Evolutionary conservation across 805 yeast genomes (phyloP).

Genomic region (Wickerhamiella hasegawae): DNA sequence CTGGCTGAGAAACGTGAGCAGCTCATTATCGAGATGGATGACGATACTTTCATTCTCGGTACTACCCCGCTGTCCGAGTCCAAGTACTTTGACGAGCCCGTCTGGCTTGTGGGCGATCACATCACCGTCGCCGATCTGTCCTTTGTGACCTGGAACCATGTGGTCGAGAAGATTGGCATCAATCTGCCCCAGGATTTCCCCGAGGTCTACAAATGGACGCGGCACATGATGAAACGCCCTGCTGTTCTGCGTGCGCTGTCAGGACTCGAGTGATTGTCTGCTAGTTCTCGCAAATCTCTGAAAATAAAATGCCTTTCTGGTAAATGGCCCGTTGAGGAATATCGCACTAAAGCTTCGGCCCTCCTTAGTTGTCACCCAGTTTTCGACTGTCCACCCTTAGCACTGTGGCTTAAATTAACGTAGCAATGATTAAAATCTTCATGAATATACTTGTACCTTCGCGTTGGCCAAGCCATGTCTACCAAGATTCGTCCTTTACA

Average conservation of each 20-base stretch:
- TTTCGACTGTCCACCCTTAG: too few relatives aligned
- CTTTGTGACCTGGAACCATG: slow-evolving; percentile 95
- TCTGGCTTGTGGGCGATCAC: slow-evolving; percentile 84
- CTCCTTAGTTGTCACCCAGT: too few relatives aligned
- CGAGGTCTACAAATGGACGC: slow-evolving; percentile 92
- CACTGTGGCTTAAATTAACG: too few relatives aligned
- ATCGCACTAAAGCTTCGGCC: too few relatives aligned
- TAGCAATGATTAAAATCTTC: too few relatives aligned
- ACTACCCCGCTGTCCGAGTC: slow-evolving; percentile 75
- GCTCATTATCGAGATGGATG: slow-evolving; percentile 74
- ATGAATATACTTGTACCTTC: too few relatives aligned
- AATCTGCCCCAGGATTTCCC: slow-evolving; percentile 78
- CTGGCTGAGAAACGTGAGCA: slow-evolving; percentile 86
- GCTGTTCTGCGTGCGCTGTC: slow-evolving; percentile 77
- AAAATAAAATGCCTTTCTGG: too few relatives aligned
- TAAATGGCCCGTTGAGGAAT: too few relatives aligned
- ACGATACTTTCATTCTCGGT: slow-evolving; percentile 75
- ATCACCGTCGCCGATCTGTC: slow-evolving; percentile 75
- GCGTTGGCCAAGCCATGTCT: too few relatives aligned
- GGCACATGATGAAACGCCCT: slow-evolving; percentile 88
- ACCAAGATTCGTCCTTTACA: too few relatives aligned
- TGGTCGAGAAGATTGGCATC: slow-evolving; percentile 82
- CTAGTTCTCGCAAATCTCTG: too few relatives aligned
- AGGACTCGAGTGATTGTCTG: slow-evolving; percentile 25
- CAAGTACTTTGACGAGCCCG: slow-evolving; percentile 79